These are phyloP conservation scores for Fusarium redolens DNA, from an alignment of 2,329 filamentous ascomycete genomes.

Conservation along the genomic window DNA sequence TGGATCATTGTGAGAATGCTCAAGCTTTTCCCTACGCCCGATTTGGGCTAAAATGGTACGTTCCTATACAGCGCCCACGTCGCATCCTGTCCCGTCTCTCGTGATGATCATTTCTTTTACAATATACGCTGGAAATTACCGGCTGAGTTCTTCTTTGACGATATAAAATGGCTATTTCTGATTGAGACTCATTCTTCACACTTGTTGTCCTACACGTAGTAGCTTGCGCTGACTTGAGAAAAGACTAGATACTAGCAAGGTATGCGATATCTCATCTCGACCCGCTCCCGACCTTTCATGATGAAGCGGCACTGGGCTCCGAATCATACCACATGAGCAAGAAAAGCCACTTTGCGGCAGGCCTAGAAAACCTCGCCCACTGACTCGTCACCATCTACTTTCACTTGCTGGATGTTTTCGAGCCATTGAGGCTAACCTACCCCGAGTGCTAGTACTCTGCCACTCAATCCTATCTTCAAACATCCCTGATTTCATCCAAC, in stretches of 20 bases:
- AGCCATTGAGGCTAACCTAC: constrained; percentile 37
- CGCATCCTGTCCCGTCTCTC: constrained; percentile 24
- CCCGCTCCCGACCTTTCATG: constrained; percentile 59
- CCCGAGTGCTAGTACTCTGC: constrained; percentile 32
- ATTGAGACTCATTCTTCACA: constrained; percentile 53
- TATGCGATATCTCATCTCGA: constrained; percentile 43
- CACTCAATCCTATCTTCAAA: too few species aligned
- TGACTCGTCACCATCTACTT: constrained; percentile 63
- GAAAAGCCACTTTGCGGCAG: constrained; percentile 94
- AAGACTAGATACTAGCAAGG: constrained; percentile 47
- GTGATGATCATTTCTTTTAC: constrained; percentile 74
- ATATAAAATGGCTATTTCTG: constrained; percentile 90
- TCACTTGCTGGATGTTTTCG: constrained; percentile 14
- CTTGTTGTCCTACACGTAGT: constrained; percentile 16
- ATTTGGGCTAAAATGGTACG: constrained; percentile 47
- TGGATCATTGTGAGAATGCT: constrained; percentile 42
- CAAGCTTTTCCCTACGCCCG: constrained; percentile 1
- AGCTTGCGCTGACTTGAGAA: constrained; percentile 48
- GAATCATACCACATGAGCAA: constrained; percentile 75
- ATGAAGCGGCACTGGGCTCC: constrained; percentile 99
- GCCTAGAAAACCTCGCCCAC: constrained; percentile 99
- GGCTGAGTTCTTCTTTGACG: constrained; percentile 84
- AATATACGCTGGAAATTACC: constrained; percentile 94
- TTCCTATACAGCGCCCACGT: neutral
- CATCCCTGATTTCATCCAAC: neutral